These are phyloP conservation scores for Paecilomyces fulvus DNA, from an alignment of 2,329 filamentous ascomycete genomes.

Conservation along the genomic window DNA sequence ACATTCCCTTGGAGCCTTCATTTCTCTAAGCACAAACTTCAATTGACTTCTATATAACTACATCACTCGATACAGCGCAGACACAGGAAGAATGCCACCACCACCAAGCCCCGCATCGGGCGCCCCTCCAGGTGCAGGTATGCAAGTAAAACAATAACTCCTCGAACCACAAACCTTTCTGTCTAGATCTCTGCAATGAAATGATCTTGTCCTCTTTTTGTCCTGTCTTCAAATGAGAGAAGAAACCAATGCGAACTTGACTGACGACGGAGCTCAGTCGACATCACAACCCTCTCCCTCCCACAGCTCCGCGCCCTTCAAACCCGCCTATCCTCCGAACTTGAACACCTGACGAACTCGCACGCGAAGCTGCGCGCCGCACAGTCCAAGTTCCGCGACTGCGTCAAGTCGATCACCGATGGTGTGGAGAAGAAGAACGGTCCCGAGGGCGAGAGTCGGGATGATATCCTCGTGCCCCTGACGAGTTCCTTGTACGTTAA, in stretches of 20 bases:
- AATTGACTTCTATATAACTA: background rate
- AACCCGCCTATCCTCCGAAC: conserved; percentile 90
- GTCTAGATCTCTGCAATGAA: no score
- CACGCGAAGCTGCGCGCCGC: conserved; percentile 84
- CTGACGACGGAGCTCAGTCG: conserved; percentile 36
- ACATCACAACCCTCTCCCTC: conserved; percentile 68
- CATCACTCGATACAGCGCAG: conserved; percentile 1
- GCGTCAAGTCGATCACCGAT: conserved; percentile 64
- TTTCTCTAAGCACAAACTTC: background rate
- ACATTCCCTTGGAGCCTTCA: background rate
- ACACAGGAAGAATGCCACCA: conserved; percentile 16
- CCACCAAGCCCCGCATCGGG: conserved; percentile 19
- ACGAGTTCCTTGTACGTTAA: conserved; percentile 93
- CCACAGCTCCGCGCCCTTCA: conserved; percentile 87
- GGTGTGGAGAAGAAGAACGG: conserved; percentile 40
- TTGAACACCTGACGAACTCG: conserved; percentile 85
- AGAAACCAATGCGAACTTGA: no score
- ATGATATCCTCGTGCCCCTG: conserved; percentile 73
- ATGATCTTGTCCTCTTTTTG: no score
- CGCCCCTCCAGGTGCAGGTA: conserved; percentile 22
- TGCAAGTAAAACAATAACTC: conserved; percentile 4
- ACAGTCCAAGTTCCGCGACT: conserved; percentile 87
- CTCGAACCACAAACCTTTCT: background rate
- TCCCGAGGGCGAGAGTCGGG: conserved; percentile 18
- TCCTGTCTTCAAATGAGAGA: no score